phyloP scores from a whole-genome alignment of 805 yeast species.

The Grigorovia transvaalensis region DNA sequence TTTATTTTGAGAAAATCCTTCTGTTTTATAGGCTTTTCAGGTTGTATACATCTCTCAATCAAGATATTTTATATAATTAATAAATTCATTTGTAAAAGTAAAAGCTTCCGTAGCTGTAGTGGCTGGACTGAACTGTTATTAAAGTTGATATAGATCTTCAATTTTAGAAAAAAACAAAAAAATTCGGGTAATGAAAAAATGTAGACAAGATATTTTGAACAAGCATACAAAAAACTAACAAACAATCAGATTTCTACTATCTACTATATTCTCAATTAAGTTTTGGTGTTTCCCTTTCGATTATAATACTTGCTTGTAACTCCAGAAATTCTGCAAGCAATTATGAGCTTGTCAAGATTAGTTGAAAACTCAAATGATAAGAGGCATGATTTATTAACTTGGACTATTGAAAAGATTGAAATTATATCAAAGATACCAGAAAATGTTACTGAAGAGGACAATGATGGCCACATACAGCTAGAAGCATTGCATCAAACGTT shows the following conservation, averaged over 20 bases:
- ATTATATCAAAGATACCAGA: conserved; percentile 2
- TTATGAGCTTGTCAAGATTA: conserved; percentile 2
- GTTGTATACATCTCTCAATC: background rate
- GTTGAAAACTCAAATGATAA: conserved; percentile 8
- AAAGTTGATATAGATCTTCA: background rate
- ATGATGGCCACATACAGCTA: background rate
- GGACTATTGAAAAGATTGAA: conserved; percentile 14
- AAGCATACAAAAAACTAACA: background rate
- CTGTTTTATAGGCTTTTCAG: background rate
- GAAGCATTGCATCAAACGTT: conserved; percentile 1
- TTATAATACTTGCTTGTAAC: too few relatives aligned
- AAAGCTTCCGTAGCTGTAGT: background rate
- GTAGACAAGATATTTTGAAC: background rate
- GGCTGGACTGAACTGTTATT: background rate
- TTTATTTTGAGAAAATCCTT: background rate
- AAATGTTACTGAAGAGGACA: background rate
- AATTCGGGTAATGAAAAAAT: background rate
- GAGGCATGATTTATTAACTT: conserved; percentile 17
- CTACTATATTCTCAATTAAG: background rate
- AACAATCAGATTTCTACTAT: too few relatives aligned
- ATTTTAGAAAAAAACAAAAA: background rate
- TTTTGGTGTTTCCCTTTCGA: too few relatives aligned
- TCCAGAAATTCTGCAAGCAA: background rate
- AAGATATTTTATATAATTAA: background rate
- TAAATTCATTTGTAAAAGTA: background rate